phyloP scores from a whole-genome alignment of 257 asterid genomes.

The Jasminum sambac region DNA sequence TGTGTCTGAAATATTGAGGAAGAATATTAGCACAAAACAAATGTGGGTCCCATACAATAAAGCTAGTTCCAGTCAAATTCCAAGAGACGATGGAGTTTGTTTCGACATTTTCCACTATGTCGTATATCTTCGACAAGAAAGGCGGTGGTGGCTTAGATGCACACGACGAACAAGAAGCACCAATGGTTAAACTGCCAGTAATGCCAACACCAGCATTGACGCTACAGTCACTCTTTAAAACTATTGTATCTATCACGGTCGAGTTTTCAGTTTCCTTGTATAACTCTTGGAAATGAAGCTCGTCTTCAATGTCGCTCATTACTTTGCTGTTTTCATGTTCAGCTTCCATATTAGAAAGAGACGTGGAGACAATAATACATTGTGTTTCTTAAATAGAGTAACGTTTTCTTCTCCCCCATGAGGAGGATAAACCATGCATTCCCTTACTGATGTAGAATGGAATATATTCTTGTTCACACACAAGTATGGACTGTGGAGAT shows the following conservation, averaged over 20 bases:
- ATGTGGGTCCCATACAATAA: constrained; percentile 41
- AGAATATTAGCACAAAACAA: constrained; percentile 46
- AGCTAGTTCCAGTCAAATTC: constrained; percentile 48
- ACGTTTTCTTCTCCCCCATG: no score
- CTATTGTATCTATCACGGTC: not conserved
- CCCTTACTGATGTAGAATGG: not conserved
- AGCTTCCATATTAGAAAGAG: constrained; percentile 28
- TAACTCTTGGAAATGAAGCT: not conserved
- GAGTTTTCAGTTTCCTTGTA: constrained; percentile 9
- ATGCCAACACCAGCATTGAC: constrained; percentile 3
- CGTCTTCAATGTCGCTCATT: not conserved
- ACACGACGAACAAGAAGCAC: constrained; percentile 9
- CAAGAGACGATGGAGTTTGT: constrained; percentile 40
- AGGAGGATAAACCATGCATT: no score
- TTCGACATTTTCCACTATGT: constrained; percentile 37
- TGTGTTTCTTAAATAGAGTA: not conserved
- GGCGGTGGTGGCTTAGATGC: constrained; percentile 32
- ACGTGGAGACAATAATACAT: not conserved
- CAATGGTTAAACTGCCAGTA: not conserved
- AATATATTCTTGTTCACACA: not conserved
- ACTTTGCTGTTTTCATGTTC: constrained; percentile 18
- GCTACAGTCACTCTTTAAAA: constrained; percentile 4
- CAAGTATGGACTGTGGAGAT: not conserved
- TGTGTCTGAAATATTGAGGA: constrained; percentile 46
- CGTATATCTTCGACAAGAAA: constrained; percentile 46